Base-by-base conservation (phyloP, 2,329 filamentous ascomycete species). In the Fusarium nematophilum region DNA sequence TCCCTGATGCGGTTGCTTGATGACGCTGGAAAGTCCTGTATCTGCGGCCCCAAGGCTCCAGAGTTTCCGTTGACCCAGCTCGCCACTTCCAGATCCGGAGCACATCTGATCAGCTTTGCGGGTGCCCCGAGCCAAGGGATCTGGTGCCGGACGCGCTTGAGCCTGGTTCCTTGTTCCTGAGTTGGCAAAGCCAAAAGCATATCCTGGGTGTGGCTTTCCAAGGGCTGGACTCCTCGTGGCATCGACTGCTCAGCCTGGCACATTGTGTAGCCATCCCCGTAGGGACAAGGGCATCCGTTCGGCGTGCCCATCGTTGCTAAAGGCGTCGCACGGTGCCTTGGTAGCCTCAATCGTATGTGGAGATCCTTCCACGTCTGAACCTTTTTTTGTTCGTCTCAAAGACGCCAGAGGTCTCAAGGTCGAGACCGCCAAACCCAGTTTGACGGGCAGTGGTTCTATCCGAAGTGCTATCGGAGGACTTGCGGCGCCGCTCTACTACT, bases 81-180 rank as follows among this genome's bases (percentile, higher is more conserved):
- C 38, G 21, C 46, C 45, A 39, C 48, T 46, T 7, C 60, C 43
- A 17, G 36, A 57, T 61, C 60, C 60, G 60, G 60, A 26, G 10
- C 14, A 49, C 33, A 34, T 17, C n/a, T 31, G 11, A 31, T 38
- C 17, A 31, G 42, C 48, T 18, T 14, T 6, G 10, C 43, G 45
- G 56, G 21, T 13, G 52, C 44, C 42, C 46, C 55, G 27, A 61
- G 27, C 11, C 37, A 57, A 47, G 29, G 6, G 15, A 21, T 21
- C n/a, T 29, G 17, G 13, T 27, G 25, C 50, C 33, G 31, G 31
- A 45, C 26, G 27, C 26, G 43, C 30, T 17, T 34, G 23, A 29
- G 14, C 11, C 6, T 14, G 9, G 17, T 8, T 21, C 25, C 9
- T 42, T 6, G 55, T 60, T 45, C 45, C 38, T 57, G 39, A 37